These are phyloP conservation scores for Pelargonium fulgidum DNA, from an alignment of 441 rosid species.

Conservation along the genomic window DNA sequence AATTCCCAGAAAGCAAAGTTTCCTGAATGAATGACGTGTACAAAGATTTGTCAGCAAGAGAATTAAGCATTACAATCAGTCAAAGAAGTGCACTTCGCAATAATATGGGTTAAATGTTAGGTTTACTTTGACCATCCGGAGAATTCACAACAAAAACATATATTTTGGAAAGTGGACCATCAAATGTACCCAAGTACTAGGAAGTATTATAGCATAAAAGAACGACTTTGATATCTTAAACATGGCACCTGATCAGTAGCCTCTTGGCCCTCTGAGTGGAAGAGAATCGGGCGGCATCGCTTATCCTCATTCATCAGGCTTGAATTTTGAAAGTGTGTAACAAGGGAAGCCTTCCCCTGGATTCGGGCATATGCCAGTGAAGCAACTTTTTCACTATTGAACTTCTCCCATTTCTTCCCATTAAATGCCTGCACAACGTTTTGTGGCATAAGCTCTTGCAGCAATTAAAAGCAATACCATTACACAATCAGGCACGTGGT, in stretches of 20 bases:
- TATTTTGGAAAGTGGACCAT: not conserved
- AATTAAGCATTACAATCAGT: not conserved
- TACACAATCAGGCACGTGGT: conserved; percentile 1
- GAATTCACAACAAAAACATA: not conserved
- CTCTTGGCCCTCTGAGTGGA: conserved; percentile 47
- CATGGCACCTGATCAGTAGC: conserved; percentile 42
- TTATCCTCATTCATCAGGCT: conserved; percentile 22
- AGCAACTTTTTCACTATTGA: conserved; percentile 20
- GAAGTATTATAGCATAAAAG: not conserved
- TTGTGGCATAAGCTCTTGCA: conserved; percentile 11
- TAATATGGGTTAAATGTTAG: not conserved
- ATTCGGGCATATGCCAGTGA: conserved; percentile 18
- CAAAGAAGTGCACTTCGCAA: not conserved
- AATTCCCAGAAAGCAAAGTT: conserved; percentile 48
- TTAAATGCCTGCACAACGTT: conserved; percentile 19
- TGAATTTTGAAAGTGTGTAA: conserved; percentile 20
- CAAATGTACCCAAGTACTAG: not conserved
- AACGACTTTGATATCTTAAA: not conserved
- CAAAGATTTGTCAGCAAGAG: conserved; percentile 10
- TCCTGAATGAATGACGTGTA: conserved; percentile 46
- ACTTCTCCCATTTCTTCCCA: conserved; percentile 22
- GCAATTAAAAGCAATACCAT: not conserved
- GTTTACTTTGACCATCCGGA: not conserved
- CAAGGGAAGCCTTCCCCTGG: conserved; percentile 16
- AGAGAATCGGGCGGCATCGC: conserved; percentile 19